Percentiles rank a stretch among this genome's conserved stretches.
Evolutionary conservation across 2,329 filamentous ascomycete species (phyloP).

Genomic region (Pseudocercospora eumusae): DNA sequence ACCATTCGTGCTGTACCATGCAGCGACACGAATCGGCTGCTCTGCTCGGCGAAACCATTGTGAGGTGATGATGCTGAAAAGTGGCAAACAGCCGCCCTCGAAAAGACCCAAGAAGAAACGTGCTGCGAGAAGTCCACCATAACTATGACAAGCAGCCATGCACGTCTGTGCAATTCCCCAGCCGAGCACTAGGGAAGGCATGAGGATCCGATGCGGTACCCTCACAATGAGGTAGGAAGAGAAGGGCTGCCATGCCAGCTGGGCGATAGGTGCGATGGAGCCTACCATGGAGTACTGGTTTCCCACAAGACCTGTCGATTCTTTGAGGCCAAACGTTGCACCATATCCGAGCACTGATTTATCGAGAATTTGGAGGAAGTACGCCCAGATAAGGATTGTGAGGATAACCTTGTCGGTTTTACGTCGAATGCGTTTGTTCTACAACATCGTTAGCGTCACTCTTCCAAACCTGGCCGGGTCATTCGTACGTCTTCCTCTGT

Average conservation of each 20-base stretch:
- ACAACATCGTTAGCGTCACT: constrained; percentile 2
- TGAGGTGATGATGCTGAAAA: constrained; percentile 56
- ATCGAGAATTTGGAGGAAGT: constrained; percentile 57
- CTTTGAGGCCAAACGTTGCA: constrained; percentile 50
- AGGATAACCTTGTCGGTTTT: constrained; percentile 65
- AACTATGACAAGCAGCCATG: constrained; percentile 62
- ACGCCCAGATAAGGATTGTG: constrained; percentile 58
- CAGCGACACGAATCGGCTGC: constrained; percentile 32
- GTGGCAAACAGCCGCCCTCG: constrained; percentile 65
- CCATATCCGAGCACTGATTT: constrained; percentile 56
- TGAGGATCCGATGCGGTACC: constrained; percentile 66
- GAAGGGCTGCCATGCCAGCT: constrained; percentile 64
- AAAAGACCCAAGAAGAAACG: constrained; percentile 67
- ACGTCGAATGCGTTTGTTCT: constrained; percentile 57
- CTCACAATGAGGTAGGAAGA: constrained; percentile 65
- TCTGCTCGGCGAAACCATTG: constrained; percentile 36
- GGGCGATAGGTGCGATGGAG: constrained; percentile 55
- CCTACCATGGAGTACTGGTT: constrained; percentile 53
- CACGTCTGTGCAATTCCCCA: constrained; percentile 62
- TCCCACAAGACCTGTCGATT: constrained; percentile 50
- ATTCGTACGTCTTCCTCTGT: constrained; percentile 42
- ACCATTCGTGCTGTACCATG: constrained; percentile 34
- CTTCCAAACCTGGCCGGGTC: not conserved
- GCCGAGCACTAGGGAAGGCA: constrained; percentile 61
- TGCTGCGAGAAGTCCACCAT: constrained; percentile 60